phyloP scores from a whole-genome alignment of 306 rosid genomes.

The Dicorynia guianensis region DNA sequence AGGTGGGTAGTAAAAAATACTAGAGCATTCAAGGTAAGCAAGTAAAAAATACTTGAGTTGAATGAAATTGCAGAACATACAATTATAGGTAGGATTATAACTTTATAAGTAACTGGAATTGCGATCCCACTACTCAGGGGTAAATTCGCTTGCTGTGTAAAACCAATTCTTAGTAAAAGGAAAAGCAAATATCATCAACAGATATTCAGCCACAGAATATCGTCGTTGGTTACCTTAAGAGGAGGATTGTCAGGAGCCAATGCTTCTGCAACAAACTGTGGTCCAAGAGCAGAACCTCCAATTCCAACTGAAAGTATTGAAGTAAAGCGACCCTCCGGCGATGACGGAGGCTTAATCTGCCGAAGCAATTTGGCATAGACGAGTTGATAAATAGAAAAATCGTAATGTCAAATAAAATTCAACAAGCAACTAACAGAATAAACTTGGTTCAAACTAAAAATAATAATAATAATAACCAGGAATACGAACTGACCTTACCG shows the following conservation, averaged over 20 bases:
- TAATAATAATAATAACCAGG: background rate
- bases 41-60: background rate
- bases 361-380: constrained; percentile 28
- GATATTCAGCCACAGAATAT: background rate
- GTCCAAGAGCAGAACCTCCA: constrained; percentile 99
- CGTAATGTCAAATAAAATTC: background rate
- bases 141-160: background rate
- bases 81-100: background rate
- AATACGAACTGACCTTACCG: constrained; percentile 78
- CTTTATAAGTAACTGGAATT: background rate
- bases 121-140: background rate
- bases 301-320: constrained; percentile 89
- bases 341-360: constrained; percentile 92
- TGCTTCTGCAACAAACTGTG: constrained; percentile 99
- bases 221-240: constrained; percentile 66
- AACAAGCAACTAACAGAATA: background rate
- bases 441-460: background rate
- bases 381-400: background rate
- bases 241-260: constrained; percentile 99
- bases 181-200: constrained; percentile 25
- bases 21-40: too few relatives aligned
- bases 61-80: background rate
- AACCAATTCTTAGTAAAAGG: constrained; percentile 4
- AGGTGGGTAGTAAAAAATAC: too few relatives aligned
- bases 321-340: constrained; percentile 77